phyloP scores from a whole-genome alignment of 352 stramenopile species.

The Phytophthora pinifolia region DNA sequence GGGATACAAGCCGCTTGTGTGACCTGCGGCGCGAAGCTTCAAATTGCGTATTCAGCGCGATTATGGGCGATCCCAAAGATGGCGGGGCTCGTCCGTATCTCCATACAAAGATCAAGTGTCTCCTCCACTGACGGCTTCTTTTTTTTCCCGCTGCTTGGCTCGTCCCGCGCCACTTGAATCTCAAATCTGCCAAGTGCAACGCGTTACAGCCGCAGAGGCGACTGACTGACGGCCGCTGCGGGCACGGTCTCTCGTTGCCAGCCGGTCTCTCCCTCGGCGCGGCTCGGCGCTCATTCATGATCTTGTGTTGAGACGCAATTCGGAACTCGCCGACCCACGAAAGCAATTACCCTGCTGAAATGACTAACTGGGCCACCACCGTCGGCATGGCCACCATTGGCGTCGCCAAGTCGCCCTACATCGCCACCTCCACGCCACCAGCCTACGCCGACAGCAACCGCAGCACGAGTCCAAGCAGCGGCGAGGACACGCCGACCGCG shows the following conservation, averaged over 20 bases:
- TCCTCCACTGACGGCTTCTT: conserved; percentile 10
- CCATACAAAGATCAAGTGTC: conserved; percentile 1
- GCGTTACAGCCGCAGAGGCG: conserved; percentile 16
- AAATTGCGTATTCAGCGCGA: too few relatives aligned
- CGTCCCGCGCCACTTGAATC: conserved; percentile 29
- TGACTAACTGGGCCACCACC: conserved; percentile 3
- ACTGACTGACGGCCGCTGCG: too few relatives aligned
- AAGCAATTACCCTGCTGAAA: neutral
- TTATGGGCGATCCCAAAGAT: conserved; percentile 17
- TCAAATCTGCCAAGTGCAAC: conserved; percentile 23
- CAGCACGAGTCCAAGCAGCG: conserved; percentile 31
- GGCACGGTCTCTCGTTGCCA: neutral
- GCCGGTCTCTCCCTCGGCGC: conserved; percentile 7
- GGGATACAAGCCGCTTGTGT: too few relatives aligned
- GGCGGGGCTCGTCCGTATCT: conserved; percentile 14
- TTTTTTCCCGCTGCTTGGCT: conserved; percentile 21
- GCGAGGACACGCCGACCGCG: conserved; percentile 21
- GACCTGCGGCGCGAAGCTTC: too few relatives aligned
- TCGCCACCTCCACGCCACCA: conserved; percentile 1
- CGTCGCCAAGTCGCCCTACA: neutral
- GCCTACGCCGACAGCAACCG: conserved; percentile 3
- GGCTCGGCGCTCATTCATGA: conserved; percentile 7
- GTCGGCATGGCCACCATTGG: neutral
- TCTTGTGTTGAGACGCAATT: conserved; percentile 22
- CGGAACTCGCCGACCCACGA: conserved; percentile 16